These are phyloP conservation scores for Debaryomyces hansenii DNA, from an alignment of 805 yeast genomes.

Conservation along the genomic window DNA sequence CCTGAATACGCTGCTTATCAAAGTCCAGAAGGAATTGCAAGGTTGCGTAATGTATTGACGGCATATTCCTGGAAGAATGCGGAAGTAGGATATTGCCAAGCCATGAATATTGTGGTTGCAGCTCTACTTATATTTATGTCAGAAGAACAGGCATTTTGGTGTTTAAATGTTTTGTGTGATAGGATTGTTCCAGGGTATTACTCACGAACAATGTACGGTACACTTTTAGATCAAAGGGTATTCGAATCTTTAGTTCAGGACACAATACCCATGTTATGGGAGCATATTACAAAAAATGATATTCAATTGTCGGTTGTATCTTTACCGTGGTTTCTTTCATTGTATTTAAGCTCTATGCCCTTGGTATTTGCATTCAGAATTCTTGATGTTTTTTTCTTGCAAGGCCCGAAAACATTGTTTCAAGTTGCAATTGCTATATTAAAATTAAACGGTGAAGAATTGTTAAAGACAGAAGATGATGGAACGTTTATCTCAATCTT, in stretches of 20 bases:
- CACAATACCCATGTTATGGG: slow-evolving; percentile 87
- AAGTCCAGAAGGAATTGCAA: slow-evolving; percentile 74
- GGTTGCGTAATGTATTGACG: slow-evolving; percentile 83
- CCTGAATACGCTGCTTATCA: slow-evolving; percentile 98
- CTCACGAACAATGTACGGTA: slow-evolving; percentile 97
- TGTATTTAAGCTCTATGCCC: slow-evolving; percentile 92
- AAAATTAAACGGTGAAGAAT: slow-evolving; percentile 81
- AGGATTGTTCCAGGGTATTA: slow-evolving; percentile 91
- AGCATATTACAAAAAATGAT: slow-evolving; percentile 73
- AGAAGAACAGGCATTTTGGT: slow-evolving; percentile 98
- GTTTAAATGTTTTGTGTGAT: slow-evolving; percentile 77
- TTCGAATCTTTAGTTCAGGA: slow-evolving; percentile 87
- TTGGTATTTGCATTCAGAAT: slow-evolving; percentile 89
- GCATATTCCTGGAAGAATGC: slow-evolving; percentile 98
- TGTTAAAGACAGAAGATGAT: slow-evolving; percentile 81
- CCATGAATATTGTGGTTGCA: slow-evolving; percentile 93
- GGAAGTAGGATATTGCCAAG: slow-evolving; percentile 97
- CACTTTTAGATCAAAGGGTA: slow-evolving; percentile 88
- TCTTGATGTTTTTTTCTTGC: slow-evolving; percentile 83
- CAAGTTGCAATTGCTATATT: slow-evolving; percentile 93
- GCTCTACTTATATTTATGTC: slow-evolving; percentile 80
- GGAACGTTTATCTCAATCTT: slow-evolving; percentile 86
- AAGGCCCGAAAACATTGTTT: slow-evolving; percentile 86
- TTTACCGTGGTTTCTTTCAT: slow-evolving; percentile 92
- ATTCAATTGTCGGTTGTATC: slow-evolving; percentile 92